A percentile compares a stretch with the other conserved stretches of the same genome.
Evolutionary conservation across 2,329 filamentous ascomycete species (phyloP).

Genomic region (Trichoderma citrinoviride): DNA sequence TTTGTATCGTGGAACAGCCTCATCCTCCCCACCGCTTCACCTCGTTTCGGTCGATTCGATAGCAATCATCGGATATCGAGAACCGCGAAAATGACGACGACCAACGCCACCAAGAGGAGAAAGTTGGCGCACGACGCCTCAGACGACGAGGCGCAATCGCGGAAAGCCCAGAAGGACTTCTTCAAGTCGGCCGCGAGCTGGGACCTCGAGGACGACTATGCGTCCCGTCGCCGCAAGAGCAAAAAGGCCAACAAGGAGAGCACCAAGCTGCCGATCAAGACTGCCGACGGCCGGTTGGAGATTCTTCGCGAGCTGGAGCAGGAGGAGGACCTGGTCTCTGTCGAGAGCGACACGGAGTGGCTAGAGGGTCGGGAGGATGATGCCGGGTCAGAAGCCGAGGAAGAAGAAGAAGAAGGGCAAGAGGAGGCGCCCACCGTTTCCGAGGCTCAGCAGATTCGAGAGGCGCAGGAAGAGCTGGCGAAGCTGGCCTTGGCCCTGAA

Average conservation of each 20-base stretch:
- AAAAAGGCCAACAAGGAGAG: constrained; percentile 70
- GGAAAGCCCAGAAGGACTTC: constrained; percentile 60
- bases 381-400: constrained; percentile 42
- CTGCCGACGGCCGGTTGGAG: constrained; percentile 70
- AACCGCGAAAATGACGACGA: constrained; percentile 45
- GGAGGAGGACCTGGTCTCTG: constrained; percentile 55
- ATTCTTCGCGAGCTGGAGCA: constrained; percentile 55
- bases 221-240: constrained; percentile 73
- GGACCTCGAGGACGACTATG: constrained; percentile 91
- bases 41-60: neutral
- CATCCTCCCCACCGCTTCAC: neutral
- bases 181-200: constrained; percentile 75
- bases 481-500: constrained; percentile 77
- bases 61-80: neutral
- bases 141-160: constrained; percentile 44
- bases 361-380: constrained; percentile 57
- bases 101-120: constrained; percentile 54
- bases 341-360: constrained; percentile 61
- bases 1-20: constrained; percentile 10
- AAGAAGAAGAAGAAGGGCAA: constrained; percentile 39
- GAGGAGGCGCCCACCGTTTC: constrained; percentile 63
- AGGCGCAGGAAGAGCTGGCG: constrained; percentile 90
- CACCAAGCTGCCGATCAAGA: constrained; percentile 82
- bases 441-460: constrained; percentile 73
- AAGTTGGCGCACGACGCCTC: constrained; percentile 54